Conservation (phyloP, 495 filamentous ascomycete species). For the Aspergillus leporis region DNA sequence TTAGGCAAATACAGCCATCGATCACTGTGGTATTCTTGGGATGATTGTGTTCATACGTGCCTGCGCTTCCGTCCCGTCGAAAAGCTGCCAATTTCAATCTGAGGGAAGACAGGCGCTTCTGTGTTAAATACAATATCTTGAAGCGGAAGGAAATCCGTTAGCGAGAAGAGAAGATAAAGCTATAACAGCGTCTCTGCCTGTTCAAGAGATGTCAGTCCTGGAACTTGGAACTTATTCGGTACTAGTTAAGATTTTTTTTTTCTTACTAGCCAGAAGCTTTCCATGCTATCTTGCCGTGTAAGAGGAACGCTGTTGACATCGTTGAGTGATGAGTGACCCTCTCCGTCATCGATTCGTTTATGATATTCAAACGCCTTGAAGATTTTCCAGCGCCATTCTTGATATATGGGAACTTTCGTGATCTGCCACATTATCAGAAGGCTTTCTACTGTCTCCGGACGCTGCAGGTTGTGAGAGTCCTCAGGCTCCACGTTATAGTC, state of each 20-base stretch:
- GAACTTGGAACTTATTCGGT: no score
- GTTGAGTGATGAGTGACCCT: slow-evolving; percentile 37
- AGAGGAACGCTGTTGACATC: slow-evolving; percentile 13
- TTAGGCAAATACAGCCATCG: no score
- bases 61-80: no score
- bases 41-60: no score
- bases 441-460: slow-evolving; percentile 83
- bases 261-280: slow-evolving; percentile 72
- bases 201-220: no score
- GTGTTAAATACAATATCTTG: no score
- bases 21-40: no score
- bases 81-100: no score
- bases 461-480: slow-evolving; percentile 78
- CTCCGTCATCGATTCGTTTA: slow-evolving; percentile 61
- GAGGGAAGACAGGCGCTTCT: no score
- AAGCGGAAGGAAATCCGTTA: no score
- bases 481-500: slow-evolving; percentile 66
- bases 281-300: slow-evolving; percentile 68
- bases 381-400: slow-evolving; percentile 90
- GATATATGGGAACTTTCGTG: slow-evolving; percentile 74
- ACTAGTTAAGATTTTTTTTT: background rate
- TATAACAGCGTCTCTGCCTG: no score
- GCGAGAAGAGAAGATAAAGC: no score
- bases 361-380: slow-evolving; percentile 78
- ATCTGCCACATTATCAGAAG: slow-evolving; percentile 91